Percentiles rank a stretch among this genome's conserved stretches.
phyloP scores from a whole-genome alignment of 768 basidiomycete genomes.

The Suillus subalutaceus region DNA sequence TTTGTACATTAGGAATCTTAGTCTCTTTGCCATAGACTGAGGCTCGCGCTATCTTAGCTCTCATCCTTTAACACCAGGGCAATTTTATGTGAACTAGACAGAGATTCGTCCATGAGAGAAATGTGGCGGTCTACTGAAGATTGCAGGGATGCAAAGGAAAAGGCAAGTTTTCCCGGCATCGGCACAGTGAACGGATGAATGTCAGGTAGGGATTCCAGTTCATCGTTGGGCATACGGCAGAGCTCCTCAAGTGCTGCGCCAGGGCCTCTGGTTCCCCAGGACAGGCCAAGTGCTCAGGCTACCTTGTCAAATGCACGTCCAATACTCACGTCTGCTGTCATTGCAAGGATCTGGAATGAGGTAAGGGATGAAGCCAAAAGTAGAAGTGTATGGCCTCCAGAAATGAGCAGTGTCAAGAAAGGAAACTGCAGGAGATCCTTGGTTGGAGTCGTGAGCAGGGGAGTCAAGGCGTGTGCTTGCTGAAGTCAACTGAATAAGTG shows the following conservation, averaged over 20 bases:
- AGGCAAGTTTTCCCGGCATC: constrained; percentile 57
- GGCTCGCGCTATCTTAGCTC: too few species aligned
- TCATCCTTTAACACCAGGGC: too few species aligned
- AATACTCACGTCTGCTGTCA: constrained; percentile 73
- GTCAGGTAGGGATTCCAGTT: constrained; percentile 25
- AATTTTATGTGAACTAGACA: constrained; percentile 30
- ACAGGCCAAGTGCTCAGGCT: constrained; percentile 66
- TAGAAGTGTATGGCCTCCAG: constrained; percentile 93
- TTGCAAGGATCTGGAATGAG: constrained; percentile 70
- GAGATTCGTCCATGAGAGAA: constrained; percentile 35
- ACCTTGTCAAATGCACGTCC: constrained; percentile 87
- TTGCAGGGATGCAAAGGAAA: constrained; percentile 83
- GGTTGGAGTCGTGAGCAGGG: constrained; percentile 61
- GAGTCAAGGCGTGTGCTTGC: constrained; percentile 93
- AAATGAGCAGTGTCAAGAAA: constrained; percentile 86
- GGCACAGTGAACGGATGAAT: constrained; percentile 49
- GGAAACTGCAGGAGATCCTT: constrained; percentile 64
- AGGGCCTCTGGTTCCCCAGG: constrained; percentile 64
- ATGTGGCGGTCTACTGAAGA: constrained; percentile 68
- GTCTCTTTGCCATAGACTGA: too few species aligned
- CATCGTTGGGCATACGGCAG: constrained; percentile 40
- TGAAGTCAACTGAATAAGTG: constrained; percentile 28
- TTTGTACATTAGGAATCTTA: too few species aligned
- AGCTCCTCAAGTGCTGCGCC: constrained; percentile 85
- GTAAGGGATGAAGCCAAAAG: constrained; percentile 65